Evolutionary conservation across 108 stramenopile genomes (phyloP).

Genomic region (Tribonema minus): DNA sequence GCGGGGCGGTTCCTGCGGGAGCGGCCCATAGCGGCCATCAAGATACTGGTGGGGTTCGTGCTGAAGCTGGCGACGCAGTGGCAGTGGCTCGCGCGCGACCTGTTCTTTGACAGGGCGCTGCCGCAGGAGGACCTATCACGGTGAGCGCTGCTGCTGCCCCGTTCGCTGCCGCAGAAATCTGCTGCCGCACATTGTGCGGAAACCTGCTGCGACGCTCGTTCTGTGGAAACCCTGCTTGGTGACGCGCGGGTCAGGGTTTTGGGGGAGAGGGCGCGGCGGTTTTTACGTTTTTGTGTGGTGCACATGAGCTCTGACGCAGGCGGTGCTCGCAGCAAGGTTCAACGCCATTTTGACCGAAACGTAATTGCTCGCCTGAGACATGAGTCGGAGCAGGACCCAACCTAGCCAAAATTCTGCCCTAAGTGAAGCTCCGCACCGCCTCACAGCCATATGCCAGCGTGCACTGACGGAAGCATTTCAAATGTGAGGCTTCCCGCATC

Average conservation of each 20-base stretch:
- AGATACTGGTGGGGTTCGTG: slow-evolving; percentile 43
- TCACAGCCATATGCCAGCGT: no score
- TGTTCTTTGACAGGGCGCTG: slow-evolving; percentile 40
- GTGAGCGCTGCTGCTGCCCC: background rate
- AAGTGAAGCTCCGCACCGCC: no score
- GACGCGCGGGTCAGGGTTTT: background rate
- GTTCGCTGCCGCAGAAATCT: background rate
- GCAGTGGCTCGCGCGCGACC: slow-evolving; percentile 48
- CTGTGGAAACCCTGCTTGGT: background rate
- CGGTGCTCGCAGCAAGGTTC: no score
- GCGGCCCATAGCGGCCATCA: no score
- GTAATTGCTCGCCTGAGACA: no score
- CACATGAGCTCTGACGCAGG: no score
- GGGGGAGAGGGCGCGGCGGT: background rate
- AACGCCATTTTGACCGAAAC: no score
- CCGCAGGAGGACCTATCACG: slow-evolving; percentile 8
- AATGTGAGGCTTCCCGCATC: no score
- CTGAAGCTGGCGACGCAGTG: slow-evolving; percentile 45
- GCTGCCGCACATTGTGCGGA: background rate
- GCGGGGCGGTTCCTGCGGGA: slow-evolving; percentile 42
- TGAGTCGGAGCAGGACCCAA: no score
- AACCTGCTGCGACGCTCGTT: background rate
- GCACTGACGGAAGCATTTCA: no score
- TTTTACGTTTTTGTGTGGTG: background rate
- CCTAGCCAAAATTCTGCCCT: no score